phyloP scores from a whole-genome alignment of 176 grass and related monocot genomes.

The Chloris gayana region DNA sequence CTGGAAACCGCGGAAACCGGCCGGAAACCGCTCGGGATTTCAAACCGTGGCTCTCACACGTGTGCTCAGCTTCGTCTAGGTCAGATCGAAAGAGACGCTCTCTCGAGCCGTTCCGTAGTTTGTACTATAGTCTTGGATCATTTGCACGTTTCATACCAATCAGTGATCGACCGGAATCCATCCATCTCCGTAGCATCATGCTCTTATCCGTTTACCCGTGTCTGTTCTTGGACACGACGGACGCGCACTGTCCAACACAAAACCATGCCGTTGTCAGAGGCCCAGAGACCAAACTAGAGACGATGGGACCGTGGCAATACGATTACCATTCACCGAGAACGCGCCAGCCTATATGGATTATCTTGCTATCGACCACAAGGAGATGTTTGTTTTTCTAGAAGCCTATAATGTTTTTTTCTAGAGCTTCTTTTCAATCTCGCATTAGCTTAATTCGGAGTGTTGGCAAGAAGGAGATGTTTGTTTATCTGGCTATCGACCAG shows the following conservation, averaged over 20 bases:
- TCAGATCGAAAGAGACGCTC: conserved; percentile 35
- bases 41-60: too few relatives aligned
- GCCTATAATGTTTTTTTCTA: too few relatives aligned
- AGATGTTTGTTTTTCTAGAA: too few relatives aligned
- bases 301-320: conserved; percentile 17
- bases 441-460: too few relatives aligned
- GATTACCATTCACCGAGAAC: background rate
- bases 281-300: background rate
- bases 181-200: background rate
- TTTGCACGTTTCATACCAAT: background rate
- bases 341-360: background rate
- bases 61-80: conserved; percentile 28
- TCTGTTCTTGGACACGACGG: background rate
- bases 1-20: too few relatives aligned
- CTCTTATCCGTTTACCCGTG: conserved; percentile 17
- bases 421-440: background rate
- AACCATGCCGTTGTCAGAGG: background rate
- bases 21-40: too few relatives aligned
- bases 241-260: background rate
- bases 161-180: background rate
- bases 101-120: too few relatives aligned
- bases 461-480: too few relatives aligned
- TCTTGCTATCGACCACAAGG: background rate
- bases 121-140: background rate
- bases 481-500: background rate